phyloP scores from a whole-genome alignment of 345 rosid genomes.

The Laguncularia racemosa region DNA sequence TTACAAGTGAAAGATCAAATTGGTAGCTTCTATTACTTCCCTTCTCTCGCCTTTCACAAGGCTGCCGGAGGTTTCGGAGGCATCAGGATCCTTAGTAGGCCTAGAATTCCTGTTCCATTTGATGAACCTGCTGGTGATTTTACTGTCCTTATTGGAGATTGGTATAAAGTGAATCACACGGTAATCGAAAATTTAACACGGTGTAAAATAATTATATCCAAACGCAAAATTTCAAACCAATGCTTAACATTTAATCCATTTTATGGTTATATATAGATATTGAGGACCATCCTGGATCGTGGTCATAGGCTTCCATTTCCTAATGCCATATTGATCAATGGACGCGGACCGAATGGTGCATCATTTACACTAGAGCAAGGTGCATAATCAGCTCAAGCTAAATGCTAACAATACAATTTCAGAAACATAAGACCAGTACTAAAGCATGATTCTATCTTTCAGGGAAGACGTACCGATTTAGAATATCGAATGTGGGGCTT shows the following conservation, averaged over 20 bases:
- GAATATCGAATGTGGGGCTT: conserved; percentile 87
- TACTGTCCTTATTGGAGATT: conserved; percentile 78
- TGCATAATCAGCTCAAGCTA: not conserved
- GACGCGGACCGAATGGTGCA: conserved; percentile 46
- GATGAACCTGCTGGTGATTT: conserved; percentile 69
- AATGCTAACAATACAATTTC: not conserved
- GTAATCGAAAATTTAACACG: conserved; percentile 21
- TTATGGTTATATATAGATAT: conserved; percentile 29
- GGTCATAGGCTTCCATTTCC: conserved; percentile 65
- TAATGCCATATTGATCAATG: conserved; percentile 69
- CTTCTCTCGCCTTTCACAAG: conserved; percentile 88
- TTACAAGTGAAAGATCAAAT: conserved; percentile 90
- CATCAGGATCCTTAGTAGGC: conserved; percentile 71
- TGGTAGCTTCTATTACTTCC: conserved; percentile 87
- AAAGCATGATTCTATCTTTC: not conserved
- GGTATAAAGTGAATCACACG: conserved; percentile 63
- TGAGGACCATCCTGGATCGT: conserved; percentile 45
- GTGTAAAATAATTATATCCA: too few species aligned
- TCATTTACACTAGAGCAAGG: conserved; percentile 63
- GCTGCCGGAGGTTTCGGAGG: conserved; percentile 91
- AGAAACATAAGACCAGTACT: not conserved
- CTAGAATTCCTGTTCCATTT: conserved; percentile 83
- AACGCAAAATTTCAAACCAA: too few species aligned
- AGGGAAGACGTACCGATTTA: conserved; percentile 79
- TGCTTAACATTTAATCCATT: too few species aligned